A percentile compares a stretch with the other conserved stretches of the same genome.
Conservation (phyloP, 345 rosid species). For the Pseudoturritis turrita region DNA sequence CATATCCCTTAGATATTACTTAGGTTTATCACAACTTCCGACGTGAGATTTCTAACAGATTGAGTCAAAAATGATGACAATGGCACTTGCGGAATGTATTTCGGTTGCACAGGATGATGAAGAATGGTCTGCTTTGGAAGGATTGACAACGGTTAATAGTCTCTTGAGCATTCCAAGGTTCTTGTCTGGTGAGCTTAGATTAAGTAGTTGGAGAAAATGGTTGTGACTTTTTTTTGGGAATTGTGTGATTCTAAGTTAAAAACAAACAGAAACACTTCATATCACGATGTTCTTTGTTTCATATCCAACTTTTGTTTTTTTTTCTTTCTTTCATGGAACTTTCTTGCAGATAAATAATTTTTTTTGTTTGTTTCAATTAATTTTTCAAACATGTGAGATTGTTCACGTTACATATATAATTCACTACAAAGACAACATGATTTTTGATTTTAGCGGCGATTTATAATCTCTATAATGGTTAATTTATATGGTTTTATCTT, state of each 20-base stretch:
- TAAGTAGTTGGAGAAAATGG: slow-evolving; percentile 84
- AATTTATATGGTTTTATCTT: neutral
- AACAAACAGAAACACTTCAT: slow-evolving; percentile 4
- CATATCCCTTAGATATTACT: too few species aligned
- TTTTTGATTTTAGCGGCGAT: neutral
- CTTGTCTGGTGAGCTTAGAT: slow-evolving; percentile 60
- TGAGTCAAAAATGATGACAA: slow-evolving; percentile 42
- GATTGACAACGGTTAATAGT: slow-evolving; percentile 83
- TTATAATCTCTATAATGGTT: too few species aligned
- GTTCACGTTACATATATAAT: neutral
- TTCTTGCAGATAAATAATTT: neutral
- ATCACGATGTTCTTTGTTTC: slow-evolving; percentile 17
- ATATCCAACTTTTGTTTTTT: neutral
- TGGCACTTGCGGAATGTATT: slow-evolving; percentile 70
- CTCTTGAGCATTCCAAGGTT: slow-evolving; percentile 87
- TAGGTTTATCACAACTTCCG: too few species aligned
- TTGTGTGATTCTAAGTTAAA: slow-evolving; percentile 3
- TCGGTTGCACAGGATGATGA: slow-evolving; percentile 75
- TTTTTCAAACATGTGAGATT: slow-evolving; percentile 14
- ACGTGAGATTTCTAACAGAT: too few species aligned
- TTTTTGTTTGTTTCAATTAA: neutral
- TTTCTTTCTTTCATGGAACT: neutral
- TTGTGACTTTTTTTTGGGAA: slow-evolving; percentile 31
- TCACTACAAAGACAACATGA: neutral
- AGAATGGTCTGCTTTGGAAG: slow-evolving; percentile 96